Evolutionary conservation across 2,329 filamentous ascomycete species (phyloP), one percentile per base, ranked within the genome.

Genomic region (Aureobasidium sp.): DNA sequence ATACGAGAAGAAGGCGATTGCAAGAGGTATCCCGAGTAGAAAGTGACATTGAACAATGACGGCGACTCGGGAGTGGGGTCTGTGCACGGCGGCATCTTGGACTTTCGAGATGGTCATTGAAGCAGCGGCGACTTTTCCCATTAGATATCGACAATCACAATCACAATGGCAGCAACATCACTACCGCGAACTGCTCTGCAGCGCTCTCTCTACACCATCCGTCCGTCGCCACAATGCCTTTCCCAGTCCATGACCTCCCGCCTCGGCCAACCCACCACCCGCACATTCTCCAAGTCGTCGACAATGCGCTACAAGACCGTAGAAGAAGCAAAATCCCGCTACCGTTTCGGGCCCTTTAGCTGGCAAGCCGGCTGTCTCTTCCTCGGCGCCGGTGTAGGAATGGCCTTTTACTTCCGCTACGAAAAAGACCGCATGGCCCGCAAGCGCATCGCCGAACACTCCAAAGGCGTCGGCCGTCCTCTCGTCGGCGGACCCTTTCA

Each of bases 351-450:
- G 38, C 96, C 96, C 38, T 98, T 99, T 83, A 97, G 95, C 63
- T 95, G 93, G 89, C 95, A 94, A 81, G 92, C 95, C 38, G 95
- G 94, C 23, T 72, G 94, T 59, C 86, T 99, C 69, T 98, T 99
- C 82, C 85, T 98, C 70, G 76, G 87, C 54, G 92, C 94, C 3
- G 94, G 93, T 72, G 90, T 83, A 16, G 91, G 89, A 33, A 85
- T 99, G 74, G 90, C 94, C 67, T 88, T 93, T 80, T 99, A 98
- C 79, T 98, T 99, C 80, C 93, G 95, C 74, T 89, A 90, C 73
- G 96, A 99, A 80, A 98, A 98, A 84, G 89, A 89, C 73, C 91
- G 96, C 74, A 91, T 99, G 89, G 91, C 96, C 77, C 89, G 95
- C 69, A 93, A 95, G 83, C 88, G 94, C 65, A 89, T 98, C 72